Conservation (phyloP, 768 basidiomycete genomes). For the Hydnomerulius pinastri region DNA sequence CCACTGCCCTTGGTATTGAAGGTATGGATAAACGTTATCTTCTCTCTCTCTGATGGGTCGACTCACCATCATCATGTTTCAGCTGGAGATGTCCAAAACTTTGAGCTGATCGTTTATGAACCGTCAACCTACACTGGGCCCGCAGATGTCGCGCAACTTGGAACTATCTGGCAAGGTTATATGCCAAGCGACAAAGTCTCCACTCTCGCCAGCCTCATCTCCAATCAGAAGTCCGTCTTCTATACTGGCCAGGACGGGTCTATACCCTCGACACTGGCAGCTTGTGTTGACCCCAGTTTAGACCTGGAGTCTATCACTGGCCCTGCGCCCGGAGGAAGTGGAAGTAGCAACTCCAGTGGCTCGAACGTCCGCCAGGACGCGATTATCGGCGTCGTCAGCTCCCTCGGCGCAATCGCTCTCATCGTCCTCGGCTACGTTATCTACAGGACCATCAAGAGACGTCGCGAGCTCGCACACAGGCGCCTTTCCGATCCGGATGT, state of each 20-base stretch:
- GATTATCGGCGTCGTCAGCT: conserved; percentile 88
- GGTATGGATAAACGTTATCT: conserved; percentile 33
- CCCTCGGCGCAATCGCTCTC: conserved; percentile 77
- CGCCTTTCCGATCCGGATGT: conserved; percentile 65
- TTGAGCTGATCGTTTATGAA: conserved; percentile 69
- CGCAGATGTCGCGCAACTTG: conserved; percentile 49
- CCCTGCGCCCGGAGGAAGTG: conserved; percentile 32
- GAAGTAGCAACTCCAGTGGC: conserved; percentile 24
- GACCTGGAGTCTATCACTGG: conserved; percentile 50
- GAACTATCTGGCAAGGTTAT: conserved; percentile 73
- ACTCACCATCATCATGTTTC: conserved; percentile 32
- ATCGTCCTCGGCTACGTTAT: conserved; percentile 72
- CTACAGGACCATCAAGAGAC: conserved; percentile 66
- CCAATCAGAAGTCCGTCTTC: conserved; percentile 58
- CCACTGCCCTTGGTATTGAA: conserved; percentile 45
- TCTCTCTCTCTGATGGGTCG: conserved; percentile 15
- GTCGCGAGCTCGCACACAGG: conserved; percentile 67
- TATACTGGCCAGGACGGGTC: conserved; percentile 52
- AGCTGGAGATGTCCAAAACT: conserved; percentile 44
- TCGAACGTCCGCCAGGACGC: conserved; percentile 65
- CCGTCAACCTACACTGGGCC: conserved; percentile 56
- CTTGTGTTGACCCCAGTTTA: conserved; percentile 70
- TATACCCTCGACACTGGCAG: conserved; percentile 59
- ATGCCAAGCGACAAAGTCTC: conserved; percentile 59
- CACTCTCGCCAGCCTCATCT: conserved; percentile 65